Evolutionary conservation across 495 filamentous ascomycete species (phyloP).

Genomic region (Achaetomiella virescens): DNA sequence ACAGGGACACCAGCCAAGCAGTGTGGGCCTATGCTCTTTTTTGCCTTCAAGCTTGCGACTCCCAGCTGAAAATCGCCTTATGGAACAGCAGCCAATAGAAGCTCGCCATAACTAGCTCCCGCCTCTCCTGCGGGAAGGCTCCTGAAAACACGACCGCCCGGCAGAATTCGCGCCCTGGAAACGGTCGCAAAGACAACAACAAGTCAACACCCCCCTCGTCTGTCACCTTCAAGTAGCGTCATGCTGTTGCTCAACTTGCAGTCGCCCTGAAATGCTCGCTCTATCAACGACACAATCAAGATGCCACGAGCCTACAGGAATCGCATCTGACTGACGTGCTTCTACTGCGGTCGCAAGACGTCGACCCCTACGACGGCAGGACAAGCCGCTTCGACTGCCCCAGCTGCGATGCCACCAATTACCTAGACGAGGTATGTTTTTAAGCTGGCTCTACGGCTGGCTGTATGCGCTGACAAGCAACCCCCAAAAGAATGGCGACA

Average conservation of each 20-base stretch:
- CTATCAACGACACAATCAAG: not conserved
- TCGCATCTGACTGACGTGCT: slow-evolving; percentile 56
- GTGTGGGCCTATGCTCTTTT: too few relatives aligned
- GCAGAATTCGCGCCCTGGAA: slow-evolving; percentile 21
- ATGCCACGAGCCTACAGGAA: slow-evolving; percentile 28
- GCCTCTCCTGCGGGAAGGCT: not conserved
- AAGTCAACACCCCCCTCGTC: not conserved
- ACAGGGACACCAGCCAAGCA: too few relatives aligned
- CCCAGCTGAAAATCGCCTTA: too few relatives aligned
- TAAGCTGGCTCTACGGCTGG: not conserved
- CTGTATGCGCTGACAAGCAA: not conserved
- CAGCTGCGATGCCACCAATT: slow-evolving; percentile 75
- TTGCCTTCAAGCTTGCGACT: too few relatives aligned
- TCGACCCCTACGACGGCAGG: slow-evolving; percentile 44
- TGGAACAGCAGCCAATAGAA: not conserved
- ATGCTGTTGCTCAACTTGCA: not conserved
- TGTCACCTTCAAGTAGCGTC: not conserved
- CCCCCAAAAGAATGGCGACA: slow-evolving; percentile 63
- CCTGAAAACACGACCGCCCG: slow-evolving; percentile 30
- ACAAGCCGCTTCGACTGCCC: slow-evolving; percentile 60
- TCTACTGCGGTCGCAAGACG: slow-evolving; percentile 67
- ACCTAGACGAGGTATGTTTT: slow-evolving; percentile 57
- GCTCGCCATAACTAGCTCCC: not conserved
- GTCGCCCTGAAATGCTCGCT: slow-evolving; percentile 13
- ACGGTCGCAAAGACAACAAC: not conserved